phyloP scores from a whole-genome alignment of 495 filamentous ascomycete genomes.

The Xylaria bambusicola region DNA sequence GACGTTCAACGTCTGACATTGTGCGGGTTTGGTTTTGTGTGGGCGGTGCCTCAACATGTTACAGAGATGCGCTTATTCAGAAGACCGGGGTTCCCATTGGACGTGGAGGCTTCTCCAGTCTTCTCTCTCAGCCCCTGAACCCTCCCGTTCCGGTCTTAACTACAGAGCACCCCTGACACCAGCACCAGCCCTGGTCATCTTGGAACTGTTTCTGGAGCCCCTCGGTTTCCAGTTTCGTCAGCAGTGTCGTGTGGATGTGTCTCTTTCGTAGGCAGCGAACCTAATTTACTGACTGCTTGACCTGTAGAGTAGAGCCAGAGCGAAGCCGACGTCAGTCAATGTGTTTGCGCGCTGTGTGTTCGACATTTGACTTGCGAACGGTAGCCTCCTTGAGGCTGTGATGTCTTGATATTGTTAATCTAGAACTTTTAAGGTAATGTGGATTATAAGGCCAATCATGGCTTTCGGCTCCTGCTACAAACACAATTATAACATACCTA shows the following conservation, averaged over 20 bases:
- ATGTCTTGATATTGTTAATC: no score
- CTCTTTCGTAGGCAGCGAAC: neutral
- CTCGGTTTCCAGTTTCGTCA: constrained; percentile 5
- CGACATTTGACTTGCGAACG: no score
- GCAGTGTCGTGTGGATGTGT: no score
- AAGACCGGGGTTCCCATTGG: constrained; percentile 27
- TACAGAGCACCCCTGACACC: neutral
- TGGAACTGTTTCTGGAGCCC: constrained; percentile 8
- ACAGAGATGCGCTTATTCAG: constrained; percentile 32
- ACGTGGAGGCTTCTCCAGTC: neutral
- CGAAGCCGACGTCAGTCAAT: no score
- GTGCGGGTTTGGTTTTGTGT: constrained; percentile 33
- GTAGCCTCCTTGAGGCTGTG: no score
- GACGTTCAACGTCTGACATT: constrained; percentile 34
- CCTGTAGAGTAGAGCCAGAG: no score
- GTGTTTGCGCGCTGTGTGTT: no score
- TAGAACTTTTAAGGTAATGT: no score
- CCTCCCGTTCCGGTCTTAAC: neutral
- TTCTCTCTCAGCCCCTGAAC: constrained; percentile 1
- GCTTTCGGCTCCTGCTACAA: no score
- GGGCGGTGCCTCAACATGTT: constrained; percentile 33
- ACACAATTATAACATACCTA: no score
- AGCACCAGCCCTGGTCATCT: neutral
- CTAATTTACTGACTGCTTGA: no score
- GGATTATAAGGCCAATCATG: no score